phyloP scores from a whole-genome alignment of 1,284 basidiomycete species.

The Ustilago trichophora region DNA sequence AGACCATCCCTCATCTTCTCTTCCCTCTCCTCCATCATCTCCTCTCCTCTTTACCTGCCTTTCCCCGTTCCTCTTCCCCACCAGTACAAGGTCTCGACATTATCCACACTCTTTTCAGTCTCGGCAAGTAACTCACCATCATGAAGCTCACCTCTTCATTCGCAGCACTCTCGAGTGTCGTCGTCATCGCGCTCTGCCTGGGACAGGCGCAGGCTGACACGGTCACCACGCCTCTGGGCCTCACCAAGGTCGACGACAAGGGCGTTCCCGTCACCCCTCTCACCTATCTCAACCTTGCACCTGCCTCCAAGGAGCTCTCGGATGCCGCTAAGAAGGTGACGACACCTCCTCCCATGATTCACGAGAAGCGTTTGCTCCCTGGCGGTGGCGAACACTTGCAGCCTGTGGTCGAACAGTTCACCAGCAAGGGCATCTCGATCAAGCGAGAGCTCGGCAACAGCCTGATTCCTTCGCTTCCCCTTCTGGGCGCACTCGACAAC shows the following conservation, averaged over 20 bases:
- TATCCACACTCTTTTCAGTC: constrained; percentile 26
- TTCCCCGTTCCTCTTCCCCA: neutral
- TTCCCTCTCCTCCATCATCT: constrained; percentile 8
- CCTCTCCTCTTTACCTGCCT: neutral
- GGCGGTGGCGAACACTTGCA: constrained; percentile 2
- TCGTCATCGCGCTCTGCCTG: constrained; percentile 34
- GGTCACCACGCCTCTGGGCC: constrained; percentile 27
- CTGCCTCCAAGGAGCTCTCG: constrained; percentile 25
- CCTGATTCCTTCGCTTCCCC: constrained; percentile 21
- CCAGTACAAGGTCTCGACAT: neutral
- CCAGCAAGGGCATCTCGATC: constrained; percentile 23
- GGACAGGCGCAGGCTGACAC: constrained; percentile 37
- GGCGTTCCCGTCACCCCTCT: constrained; percentile 33
- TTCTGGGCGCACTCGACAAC: constrained; percentile 37
- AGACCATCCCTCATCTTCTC: neutral
- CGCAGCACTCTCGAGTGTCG: constrained; percentile 25
- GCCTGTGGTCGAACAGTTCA: constrained; percentile 23
- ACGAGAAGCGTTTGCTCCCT: constrained; percentile 22
- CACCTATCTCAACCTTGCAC: constrained; percentile 39
- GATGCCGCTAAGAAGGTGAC: constrained; percentile 34
- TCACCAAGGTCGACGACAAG: constrained; percentile 39
- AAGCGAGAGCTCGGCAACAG: constrained; percentile 19
- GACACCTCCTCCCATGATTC: constrained; percentile 28
- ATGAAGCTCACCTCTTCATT: constrained; percentile 43
- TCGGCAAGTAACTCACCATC: constrained; percentile 1